phyloP scores from a whole-genome alignment of 129 eudicot species.

The Oenanthe sinensis region DNA sequence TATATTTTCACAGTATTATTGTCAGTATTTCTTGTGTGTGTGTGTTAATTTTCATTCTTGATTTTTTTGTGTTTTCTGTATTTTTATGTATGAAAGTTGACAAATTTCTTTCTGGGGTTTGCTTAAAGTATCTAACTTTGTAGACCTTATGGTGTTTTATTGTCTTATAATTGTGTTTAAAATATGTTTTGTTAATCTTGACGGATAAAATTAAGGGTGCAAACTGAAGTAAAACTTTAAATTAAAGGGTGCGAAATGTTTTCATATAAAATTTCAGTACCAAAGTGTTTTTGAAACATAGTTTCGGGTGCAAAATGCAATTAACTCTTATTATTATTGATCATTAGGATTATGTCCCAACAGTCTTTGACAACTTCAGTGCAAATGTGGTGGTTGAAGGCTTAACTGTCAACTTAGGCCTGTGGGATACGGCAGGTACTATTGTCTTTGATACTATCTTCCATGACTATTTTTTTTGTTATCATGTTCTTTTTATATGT shows the following conservation, averaged over 20 bases:
- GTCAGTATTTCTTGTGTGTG: neutral
- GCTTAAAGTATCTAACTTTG: neutral
- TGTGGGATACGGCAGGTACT: constrained; percentile 98
- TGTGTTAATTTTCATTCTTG: too few species aligned
- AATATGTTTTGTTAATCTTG: too few species aligned
- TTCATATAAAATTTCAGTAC: too few species aligned
- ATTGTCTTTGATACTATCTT: neutral
- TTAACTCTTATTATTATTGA: neutral
- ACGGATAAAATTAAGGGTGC: too few species aligned
- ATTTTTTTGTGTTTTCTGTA: neutral
- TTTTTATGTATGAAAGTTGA: neutral
- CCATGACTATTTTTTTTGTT: neutral
- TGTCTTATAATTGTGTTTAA: neutral
- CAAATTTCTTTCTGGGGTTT: neutral
- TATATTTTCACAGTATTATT: too few species aligned
- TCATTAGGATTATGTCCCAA: constrained; percentile 85
- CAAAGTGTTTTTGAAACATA: too few species aligned
- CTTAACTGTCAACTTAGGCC: constrained; percentile 88
- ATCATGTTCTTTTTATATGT: neutral
- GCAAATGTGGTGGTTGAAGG: constrained; percentile 96
- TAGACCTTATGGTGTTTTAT: neutral
- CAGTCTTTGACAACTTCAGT: constrained; percentile 98
- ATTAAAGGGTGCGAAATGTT: too few species aligned
- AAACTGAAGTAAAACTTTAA: too few species aligned
- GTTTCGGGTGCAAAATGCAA: too few species aligned